Evolutionary conservation across 2,329 filamentous ascomycete species (phyloP).

Genomic region (Sclerotinia spermophila): DNA sequence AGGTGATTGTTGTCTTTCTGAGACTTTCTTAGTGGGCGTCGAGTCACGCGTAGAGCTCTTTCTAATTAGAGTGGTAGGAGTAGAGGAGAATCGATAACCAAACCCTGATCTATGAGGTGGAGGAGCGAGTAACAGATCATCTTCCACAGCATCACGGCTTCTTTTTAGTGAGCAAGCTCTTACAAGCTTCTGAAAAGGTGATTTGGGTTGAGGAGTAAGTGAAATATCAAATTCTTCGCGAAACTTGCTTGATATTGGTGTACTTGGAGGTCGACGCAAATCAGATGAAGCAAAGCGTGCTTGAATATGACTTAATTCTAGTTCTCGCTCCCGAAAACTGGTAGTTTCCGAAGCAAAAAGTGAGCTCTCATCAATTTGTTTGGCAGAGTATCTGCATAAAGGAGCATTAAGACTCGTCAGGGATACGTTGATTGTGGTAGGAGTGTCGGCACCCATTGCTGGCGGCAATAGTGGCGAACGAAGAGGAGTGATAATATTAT

Average conservation of each 20-base stretch:
- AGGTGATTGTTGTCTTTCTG: neutral
- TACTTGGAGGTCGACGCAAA: conserved; percentile 24
- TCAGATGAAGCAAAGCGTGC: conserved; percentile 29
- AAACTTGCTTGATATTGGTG: conserved; percentile 34
- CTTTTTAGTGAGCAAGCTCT: conserved; percentile 13
- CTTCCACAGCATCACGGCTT: neutral
- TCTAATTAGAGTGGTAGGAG: neutral
- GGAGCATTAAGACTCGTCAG: conserved; percentile 23
- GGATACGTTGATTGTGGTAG: conserved; percentile 21
- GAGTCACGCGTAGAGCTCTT: neutral
- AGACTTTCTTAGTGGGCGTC: neutral
- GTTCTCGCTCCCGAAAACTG: conserved; percentile 32
- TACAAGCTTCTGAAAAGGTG: conserved; percentile 18
- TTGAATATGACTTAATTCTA: conserved; percentile 29
- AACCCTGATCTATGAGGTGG: conserved; percentile 18
- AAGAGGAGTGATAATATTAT: neutral
- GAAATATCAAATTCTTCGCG: conserved; percentile 33
- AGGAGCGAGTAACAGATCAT: conserved; percentile 6
- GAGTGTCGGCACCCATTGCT: neutral
- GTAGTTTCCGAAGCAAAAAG: conserved; percentile 32
- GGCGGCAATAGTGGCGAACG: neutral
- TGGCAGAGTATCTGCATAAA: conserved; percentile 21
- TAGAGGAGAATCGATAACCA: conserved; percentile 21
- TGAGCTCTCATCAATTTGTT: conserved; percentile 29
- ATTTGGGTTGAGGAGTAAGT: conserved; percentile 2